phyloP scores from a whole-genome alignment of 768 basidiomycete species.

The Leccinum rimulosum region DNA sequence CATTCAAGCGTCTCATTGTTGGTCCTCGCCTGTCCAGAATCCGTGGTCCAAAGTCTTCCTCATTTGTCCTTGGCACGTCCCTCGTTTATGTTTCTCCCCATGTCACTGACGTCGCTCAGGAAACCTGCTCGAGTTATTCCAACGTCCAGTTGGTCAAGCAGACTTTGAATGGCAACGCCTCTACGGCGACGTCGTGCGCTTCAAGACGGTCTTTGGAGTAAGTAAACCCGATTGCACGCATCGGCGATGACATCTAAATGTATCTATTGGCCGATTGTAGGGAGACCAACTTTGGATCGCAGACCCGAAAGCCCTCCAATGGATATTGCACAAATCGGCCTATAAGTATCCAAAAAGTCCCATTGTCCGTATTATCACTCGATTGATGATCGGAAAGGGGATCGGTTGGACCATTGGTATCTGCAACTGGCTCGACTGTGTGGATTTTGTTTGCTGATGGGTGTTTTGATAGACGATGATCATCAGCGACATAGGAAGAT shows the following conservation, averaged over 20 bases:
- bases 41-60: slow-evolving; percentile 23
- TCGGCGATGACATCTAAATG: slow-evolving; percentile 4
- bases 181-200: slow-evolving; percentile 31
- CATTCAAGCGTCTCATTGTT: background rate
- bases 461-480: slow-evolving; percentile 28
- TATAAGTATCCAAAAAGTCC: slow-evolving; percentile 43
- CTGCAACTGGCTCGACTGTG: background rate
- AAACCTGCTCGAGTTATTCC: slow-evolving; percentile 30
- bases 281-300: slow-evolving; percentile 44
- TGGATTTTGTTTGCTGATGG: background rate
- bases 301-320: slow-evolving; percentile 45
- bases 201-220: slow-evolving; percentile 29
- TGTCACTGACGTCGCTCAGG: slow-evolving; percentile 21
- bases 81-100: background rate
- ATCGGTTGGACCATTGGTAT: background rate
- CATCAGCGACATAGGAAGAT: slow-evolving; percentile 55
- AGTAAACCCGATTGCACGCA: background rate
- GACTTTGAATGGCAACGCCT: slow-evolving; percentile 31
- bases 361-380: slow-evolving; percentile 18
- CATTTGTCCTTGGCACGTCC: slow-evolving; percentile 18
- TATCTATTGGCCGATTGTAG: slow-evolving; percentile 21
- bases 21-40: slow-evolving; percentile 9
- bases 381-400: background rate
- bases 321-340: slow-evolving; percentile 41
- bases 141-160: slow-evolving; percentile 22